phyloP scores from a whole-genome alignment of 176 grass and related monocot genomes.

The Bolboschoenus planiculmis region DNA sequence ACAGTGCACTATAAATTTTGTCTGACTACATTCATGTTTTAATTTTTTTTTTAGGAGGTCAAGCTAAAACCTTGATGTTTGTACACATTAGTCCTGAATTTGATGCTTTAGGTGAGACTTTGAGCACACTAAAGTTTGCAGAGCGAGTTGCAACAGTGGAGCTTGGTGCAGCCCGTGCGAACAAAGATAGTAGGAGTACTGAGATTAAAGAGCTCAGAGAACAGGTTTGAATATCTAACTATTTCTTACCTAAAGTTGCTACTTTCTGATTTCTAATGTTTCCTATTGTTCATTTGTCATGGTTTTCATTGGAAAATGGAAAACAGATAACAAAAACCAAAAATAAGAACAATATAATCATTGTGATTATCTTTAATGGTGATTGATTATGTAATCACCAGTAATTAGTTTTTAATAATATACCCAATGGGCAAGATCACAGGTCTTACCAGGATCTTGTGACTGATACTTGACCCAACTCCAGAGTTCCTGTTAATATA shows the following conservation, averaged over 20 bases:
- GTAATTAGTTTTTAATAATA: not conserved
- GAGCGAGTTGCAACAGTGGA: constrained; percentile 81
- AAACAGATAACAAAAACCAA: not conserved
- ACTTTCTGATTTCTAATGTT: not conserved
- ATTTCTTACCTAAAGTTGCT: not conserved
- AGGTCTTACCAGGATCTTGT: not conserved
- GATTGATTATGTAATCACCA: not conserved
- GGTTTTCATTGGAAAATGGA: not conserved
- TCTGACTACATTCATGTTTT: not conserved
- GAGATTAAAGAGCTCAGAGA: constrained; percentile 77
- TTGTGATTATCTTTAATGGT: not conserved
- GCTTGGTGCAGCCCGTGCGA: constrained; percentile 52
- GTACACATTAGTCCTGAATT: constrained; percentile 80
- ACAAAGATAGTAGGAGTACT: constrained; percentile 63
- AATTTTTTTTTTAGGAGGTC: constrained; percentile 55
- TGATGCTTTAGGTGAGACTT: constrained; percentile 49
- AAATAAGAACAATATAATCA: not conserved
- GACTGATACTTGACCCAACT: not conserved
- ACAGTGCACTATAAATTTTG: not conserved
- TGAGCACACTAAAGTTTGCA: constrained; percentile 90
- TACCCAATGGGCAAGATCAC: not conserved
- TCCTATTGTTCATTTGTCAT: not conserved
- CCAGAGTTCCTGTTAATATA: not conserved
- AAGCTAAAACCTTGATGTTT: constrained; percentile 96
- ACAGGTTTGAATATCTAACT: constrained; percentile 40